These are phyloP conservation scores for Talaromyces adpressus DNA, from an alignment of 495 filamentous ascomycete species.

Conservation along the genomic window DNA sequence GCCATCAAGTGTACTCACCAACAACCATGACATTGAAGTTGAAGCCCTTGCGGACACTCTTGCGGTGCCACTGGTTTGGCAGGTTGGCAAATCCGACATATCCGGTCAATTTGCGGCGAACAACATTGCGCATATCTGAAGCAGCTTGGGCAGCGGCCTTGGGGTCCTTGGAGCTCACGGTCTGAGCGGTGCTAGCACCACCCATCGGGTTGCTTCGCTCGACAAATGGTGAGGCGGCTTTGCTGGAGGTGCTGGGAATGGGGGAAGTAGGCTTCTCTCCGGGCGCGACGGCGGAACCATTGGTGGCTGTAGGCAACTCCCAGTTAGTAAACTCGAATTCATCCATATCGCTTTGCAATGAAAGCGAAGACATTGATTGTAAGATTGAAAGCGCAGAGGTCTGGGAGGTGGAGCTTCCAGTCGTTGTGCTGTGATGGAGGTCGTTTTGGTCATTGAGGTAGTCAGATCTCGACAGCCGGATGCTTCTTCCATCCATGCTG, in stretches of 20 bases:
- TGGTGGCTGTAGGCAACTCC: conserved; percentile 21
- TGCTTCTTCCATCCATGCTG: neutral
- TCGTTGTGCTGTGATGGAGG: conserved; percentile 1
- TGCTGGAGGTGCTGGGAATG: conserved; percentile 36
- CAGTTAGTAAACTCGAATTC: conserved; percentile 17
- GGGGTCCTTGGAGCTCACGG: conserved; percentile 74
- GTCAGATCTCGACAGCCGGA: neutral
- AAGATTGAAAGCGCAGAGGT: conserved; percentile 43
- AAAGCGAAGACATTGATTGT: conserved; percentile 53
- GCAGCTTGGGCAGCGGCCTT: conserved; percentile 71
- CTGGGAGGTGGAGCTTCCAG: neutral
- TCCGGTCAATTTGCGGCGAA: conserved; percentile 94
- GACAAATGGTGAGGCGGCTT: conserved; percentile 50
- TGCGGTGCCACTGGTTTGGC: conserved; percentile 99
- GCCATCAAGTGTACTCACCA: conserved; percentile 49
- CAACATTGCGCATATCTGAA: conserved; percentile 91
- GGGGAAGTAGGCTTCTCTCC: conserved; percentile 21
- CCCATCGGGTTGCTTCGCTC: conserved; percentile 59
- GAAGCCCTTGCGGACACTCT: conserved; percentile 99
- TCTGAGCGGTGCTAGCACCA: conserved; percentile 51
- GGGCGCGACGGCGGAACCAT: conserved; percentile 30
- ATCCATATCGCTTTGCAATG: conserved; percentile 27
- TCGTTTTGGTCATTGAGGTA: conserved; percentile 1
- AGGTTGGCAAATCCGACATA: conserved; percentile 98
- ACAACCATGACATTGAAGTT: conserved; percentile 99